Evolutionary conservation across 495 filamentous ascomycete species (phyloP), one percentile per base, ranked within the genome.

Genomic region (Tuber umbilicatum): DNA sequence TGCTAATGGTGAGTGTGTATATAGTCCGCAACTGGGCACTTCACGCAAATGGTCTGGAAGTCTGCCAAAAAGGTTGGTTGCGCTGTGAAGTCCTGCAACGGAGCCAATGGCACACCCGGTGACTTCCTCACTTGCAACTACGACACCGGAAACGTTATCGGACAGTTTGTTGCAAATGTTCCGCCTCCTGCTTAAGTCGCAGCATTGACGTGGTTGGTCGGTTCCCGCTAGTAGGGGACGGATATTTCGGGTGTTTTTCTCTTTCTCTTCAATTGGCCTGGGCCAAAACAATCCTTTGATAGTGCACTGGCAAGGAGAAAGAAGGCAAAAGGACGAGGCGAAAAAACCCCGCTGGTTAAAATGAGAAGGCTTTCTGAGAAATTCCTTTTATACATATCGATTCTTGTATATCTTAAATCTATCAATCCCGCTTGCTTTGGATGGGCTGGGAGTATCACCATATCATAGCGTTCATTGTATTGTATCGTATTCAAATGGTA

Each of bases 21-120:
- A 31, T 68, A 71, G 74, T 39, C 43, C 7, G 50, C 21, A 31
- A 80, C 80, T 37, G 93, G 94, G 74, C 94, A 99, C 84, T 92
- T 92, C 86, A 89, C 91, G n/a, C 93, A 97, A 86, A 86, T 97
- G 38, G 88, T 98, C 50, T 99, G 95, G 95, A 89, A 90, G 83
- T 82, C 50, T 10, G 91, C 91, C 70, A 89, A 84, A 23, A 80
- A 87, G 47, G 86, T 98, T 50, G 95, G 93, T 76, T 99, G 95
- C 83, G 87, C 86, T 71, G 88, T 89, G 42, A 83, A 88, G 9
- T 79, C 83, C 41, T 92, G 91, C 84, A 45, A 83, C n/a, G 82
- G 73, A 10, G 27, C 69, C 1, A 78, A 77, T 73, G 74, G 78
- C 12, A 75, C 73, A 16, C 75, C 80, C 12, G 81, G 79, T 21